Evolutionary conservation across 2,329 filamentous ascomycete species (phyloP).

Genomic region (Ophiocordyceps camponoti-saundersi): DNA sequence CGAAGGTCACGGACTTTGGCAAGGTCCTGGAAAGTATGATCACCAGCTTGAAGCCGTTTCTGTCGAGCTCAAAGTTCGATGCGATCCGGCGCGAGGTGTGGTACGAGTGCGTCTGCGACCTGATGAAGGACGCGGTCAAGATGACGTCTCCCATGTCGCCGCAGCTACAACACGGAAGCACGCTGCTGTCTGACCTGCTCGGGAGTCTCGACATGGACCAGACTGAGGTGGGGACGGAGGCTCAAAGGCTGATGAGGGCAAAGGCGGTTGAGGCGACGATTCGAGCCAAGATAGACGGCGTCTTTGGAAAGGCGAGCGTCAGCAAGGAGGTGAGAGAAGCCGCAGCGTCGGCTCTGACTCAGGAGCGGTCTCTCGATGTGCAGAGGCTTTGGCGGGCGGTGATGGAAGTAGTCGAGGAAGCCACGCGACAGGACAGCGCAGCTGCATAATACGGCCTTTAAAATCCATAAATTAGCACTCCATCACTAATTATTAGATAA

Average conservation of each 20-base stretch:
- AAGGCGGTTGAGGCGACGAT: slow-evolving; percentile 26
- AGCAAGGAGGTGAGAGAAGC: slow-evolving; percentile 14
- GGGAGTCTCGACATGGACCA: slow-evolving; percentile 27
- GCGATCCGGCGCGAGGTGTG: slow-evolving; percentile 30
- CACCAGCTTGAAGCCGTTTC: slow-evolving; percentile 21
- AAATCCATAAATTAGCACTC: too few relatives aligned
- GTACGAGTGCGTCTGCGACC: slow-evolving; percentile 30
- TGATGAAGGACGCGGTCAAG: slow-evolving; percentile 24
- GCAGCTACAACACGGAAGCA: slow-evolving; percentile 4
- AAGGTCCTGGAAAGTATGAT: slow-evolving; percentile 22
- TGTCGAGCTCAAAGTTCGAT: slow-evolving; percentile 20
- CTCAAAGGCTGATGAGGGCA: slow-evolving; percentile 29
- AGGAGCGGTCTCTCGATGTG: slow-evolving; percentile 26
- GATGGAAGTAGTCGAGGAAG: slow-evolving; percentile 13
- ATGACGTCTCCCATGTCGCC: slow-evolving; percentile 3
- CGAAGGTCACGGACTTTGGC: slow-evolving; percentile 17
- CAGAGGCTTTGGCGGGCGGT: slow-evolving; percentile 11
- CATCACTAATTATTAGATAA: too few relatives aligned
- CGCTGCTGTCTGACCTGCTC: slow-evolving; percentile 21
- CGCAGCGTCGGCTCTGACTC: slow-evolving; percentile 15
- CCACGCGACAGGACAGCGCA: slow-evolving; percentile 20
- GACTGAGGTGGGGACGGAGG: slow-evolving; percentile 30
- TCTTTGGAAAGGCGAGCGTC: slow-evolving; percentile 18
- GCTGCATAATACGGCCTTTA: too few relatives aligned
- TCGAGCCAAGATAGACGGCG: slow-evolving; percentile 22